Conservation (phyloP, 2,329 filamentous ascomycete species). For the Lachnellula arida region DNA sequence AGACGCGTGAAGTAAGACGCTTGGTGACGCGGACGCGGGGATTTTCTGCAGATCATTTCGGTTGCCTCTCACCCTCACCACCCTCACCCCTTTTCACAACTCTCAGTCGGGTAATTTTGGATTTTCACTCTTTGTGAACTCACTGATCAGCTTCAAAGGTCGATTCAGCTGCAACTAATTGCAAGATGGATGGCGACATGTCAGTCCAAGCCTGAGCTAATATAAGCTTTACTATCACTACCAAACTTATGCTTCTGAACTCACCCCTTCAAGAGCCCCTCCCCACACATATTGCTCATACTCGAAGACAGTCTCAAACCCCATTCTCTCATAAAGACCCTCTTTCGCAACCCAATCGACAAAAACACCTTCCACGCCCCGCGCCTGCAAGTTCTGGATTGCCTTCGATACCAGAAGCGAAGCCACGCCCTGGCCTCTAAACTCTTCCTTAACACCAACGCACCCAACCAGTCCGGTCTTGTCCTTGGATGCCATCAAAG, state of each 20-base stretch:
- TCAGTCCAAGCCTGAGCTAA: no score
- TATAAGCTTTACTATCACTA: background rate
- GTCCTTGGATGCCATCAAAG: constrained; percentile 32
- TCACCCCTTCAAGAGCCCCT: background rate
- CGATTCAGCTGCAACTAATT: no score
- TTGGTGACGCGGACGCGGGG: no score
- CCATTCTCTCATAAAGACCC: constrained; percentile 42
- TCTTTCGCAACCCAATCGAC: constrained; percentile 40
- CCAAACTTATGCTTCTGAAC: background rate
- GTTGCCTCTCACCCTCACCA: no score
- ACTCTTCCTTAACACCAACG: constrained; percentile 38
- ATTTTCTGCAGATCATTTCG: background rate
- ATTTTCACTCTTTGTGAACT: no score
- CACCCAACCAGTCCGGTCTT: constrained; percentile 41
- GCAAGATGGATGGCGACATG: no score
- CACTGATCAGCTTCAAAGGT: no score
- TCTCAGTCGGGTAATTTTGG: background rate
- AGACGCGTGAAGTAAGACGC: background rate
- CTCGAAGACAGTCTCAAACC: constrained; percentile 37
- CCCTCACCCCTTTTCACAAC: background rate
- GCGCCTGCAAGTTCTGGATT: constrained; percentile 38
- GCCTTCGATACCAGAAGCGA: constrained; percentile 40
- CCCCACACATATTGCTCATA: constrained; percentile 27
- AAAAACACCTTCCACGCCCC: constrained; percentile 39
- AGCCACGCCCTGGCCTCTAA: constrained; percentile 37